Evolutionary conservation across 2,329 filamentous ascomycete genomes (phyloP), one percentile per base, ranked within the genome.

Genomic region (Fusarium duplospermum): DNA sequence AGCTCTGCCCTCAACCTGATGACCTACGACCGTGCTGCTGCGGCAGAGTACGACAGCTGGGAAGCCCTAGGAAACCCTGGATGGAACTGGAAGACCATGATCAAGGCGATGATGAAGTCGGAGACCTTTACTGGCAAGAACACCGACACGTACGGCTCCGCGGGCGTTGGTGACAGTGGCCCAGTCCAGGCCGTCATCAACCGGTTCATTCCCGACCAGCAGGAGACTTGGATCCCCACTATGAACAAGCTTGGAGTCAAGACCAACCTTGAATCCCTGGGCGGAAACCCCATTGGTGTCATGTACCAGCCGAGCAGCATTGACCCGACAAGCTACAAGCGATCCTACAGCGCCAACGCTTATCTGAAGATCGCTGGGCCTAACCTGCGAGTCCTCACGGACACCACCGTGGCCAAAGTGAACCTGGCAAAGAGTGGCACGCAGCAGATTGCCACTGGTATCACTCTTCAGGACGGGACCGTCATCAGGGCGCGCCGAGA

Each of bases 291-390:
- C 2, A 72, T 88, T 2, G 87, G 87, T 14, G 85, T 85, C n/a
- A 84, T 84, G 76, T 83, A 81, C 50, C 86, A 88, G 72, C 85
- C 87, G 4, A 86, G 81, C 71, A 88, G 84, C 74, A 83, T 89
- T 56, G 81, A 85, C 47, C 80, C 82, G 5, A 77, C 78, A 2
- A 81, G 84, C 56, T 88, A 86, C 71, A 85, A 81, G 45, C 82
- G 87, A 35, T 87, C 86, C 4, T 88, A 88, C 77, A 84, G 83
- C 52, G 80, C 83, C 61, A 85, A 83, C 50, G 82, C 82, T 14
- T 89, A 88, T 67, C 78, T 86, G 0, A 79, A 83, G 5, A 75
- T 83, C n/a, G 81, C 82, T 1, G 80, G 82, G 0, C 27, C 79
- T 2, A 88, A 87, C 58, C 79, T 88, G 2, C 62, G 75, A 45